These are phyloP conservation scores for Torulaspora franciscae DNA, from an alignment of 805 yeast genomes.

Conservation along the genomic window DNA sequence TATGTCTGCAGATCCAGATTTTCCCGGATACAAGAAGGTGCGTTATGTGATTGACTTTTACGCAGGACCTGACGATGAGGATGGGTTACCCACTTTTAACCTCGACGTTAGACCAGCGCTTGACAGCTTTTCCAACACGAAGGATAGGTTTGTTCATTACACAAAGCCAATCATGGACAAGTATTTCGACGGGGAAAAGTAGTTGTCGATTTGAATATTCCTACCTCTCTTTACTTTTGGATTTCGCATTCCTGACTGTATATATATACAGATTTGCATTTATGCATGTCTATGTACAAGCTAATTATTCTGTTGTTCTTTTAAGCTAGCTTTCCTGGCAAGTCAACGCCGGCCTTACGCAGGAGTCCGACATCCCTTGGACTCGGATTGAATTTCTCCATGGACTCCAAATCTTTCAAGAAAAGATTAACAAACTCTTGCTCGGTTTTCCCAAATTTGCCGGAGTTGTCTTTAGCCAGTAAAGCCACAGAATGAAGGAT, in stretches of 20 bases:
- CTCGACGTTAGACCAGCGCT: constrained; percentile 95
- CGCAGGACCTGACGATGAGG: constrained; percentile 86
- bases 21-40: constrained; percentile 57
- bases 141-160: constrained; percentile 69
- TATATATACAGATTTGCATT: constrained; percentile 3
- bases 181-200: constrained; percentile 42
- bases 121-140: constrained; percentile 58
- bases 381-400: constrained; percentile 14
- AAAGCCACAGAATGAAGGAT: constrained; percentile 13
- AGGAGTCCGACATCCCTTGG: constrained; percentile 16
- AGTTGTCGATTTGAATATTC: neutral
- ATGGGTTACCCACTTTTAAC: constrained; percentile 86
- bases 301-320: neutral
- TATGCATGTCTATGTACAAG: constrained; percentile 7
- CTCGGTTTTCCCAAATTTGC: constrained; percentile 11
- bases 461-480: constrained; percentile 12
- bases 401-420: constrained; percentile 10
- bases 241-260: neutral
- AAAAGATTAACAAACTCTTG: constrained; percentile 11
- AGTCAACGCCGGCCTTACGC: constrained; percentile 12
- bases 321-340: constrained; percentile 9
- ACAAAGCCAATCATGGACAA: constrained; percentile 59
- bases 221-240: neutral
- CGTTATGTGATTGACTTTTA: constrained; percentile 95
- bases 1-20: constrained; percentile 31